A percentile compares a stretch with the other conserved stretches of the same genome.
Conservation (phyloP, 2,329 filamentous ascomycete species). For the Arthrinium puccinioides region DNA sequence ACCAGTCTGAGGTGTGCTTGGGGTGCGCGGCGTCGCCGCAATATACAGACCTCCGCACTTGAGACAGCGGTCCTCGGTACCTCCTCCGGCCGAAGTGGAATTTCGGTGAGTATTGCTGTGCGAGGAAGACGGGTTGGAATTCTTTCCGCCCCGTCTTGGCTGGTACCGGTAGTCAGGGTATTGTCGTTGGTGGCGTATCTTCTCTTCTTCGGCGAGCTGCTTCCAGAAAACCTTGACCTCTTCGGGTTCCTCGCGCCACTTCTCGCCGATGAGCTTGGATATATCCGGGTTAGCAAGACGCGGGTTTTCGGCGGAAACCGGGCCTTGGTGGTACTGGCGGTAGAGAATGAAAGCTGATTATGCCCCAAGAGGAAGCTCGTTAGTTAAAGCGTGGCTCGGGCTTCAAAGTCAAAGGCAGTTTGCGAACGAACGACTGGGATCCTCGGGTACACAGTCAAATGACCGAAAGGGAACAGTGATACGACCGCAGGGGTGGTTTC, state of each 20-base stretch:
- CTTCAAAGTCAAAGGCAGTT: too few species aligned
- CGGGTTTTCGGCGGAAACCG: constrained; percentile 76
- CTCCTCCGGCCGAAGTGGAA: constrained; percentile 2
- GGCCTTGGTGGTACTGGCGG: constrained; percentile 83
- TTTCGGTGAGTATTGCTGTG: background rate
- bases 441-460: too few species aligned
- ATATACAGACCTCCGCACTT: constrained; percentile 67
- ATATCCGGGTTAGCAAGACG: constrained; percentile 91
- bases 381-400: too few species aligned
- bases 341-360: constrained; percentile 91
- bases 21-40: constrained; percentile 53
- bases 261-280: constrained; percentile 91
- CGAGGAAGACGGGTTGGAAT: constrained; percentile 22
- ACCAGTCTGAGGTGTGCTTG: constrained; percentile 38
- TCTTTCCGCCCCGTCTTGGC: constrained; percentile 58
- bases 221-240: constrained; percentile 83
- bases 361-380: too few species aligned
- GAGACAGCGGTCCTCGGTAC: constrained; percentile 50
- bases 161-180: constrained; percentile 95
- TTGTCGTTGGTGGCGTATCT: constrained; percentile 77
- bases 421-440: too few species aligned
- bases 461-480: too few species aligned
- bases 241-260: constrained; percentile 75
- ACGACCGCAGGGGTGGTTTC: too few species aligned
- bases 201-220: constrained; percentile 84